A percentile compares a stretch with the other conserved stretches of the same genome.
Evolutionary conservation across 805 yeast genomes (phyloP).

Genomic region (Candida xyloterini): DNA sequence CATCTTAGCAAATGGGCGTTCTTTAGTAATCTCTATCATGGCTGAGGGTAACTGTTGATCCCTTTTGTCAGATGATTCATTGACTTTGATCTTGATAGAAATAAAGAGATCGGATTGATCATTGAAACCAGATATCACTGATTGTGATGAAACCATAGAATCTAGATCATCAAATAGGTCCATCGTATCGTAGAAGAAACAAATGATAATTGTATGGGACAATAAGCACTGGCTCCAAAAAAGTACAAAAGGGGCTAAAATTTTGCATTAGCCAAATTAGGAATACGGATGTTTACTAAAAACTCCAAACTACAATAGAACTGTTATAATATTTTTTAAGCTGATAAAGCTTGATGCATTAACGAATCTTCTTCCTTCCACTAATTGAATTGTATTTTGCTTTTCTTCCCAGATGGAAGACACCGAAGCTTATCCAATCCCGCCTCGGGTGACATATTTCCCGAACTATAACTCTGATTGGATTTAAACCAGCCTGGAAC

Average conservation of each 20-base stretch:
- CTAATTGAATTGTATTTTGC: conserved; percentile 10
- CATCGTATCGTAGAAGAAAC: not conserved
- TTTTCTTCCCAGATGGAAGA: conserved; percentile 13
- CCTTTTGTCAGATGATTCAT: not conserved
- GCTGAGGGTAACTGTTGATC: not conserved
- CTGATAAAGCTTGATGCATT: not conserved
- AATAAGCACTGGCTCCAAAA: conserved; percentile 1
- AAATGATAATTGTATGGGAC: not conserved
- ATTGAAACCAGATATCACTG: conserved; percentile 21
- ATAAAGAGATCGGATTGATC: conserved; percentile 15
- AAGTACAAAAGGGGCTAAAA: conserved; percentile 1
- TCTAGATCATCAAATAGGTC: not conserved
- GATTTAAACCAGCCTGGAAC: conserved; percentile 1
- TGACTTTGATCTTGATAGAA: conserved; percentile 2
- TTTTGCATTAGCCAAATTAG: conserved; percentile 2
- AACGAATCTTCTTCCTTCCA: not conserved
- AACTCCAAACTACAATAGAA: too few species aligned
- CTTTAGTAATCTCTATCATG: not conserved
- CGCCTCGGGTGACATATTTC: not conserved
- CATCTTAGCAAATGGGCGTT: not conserved
- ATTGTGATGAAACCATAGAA: conserved; percentile 11
- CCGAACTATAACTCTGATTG: not conserved
- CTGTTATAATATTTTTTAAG: too few species aligned
- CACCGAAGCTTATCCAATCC: conserved; percentile 15
- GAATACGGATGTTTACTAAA: not conserved